phyloP scores from a whole-genome alignment of 495 filamentous ascomycete species.

The Amniculicola lignicola region DNA sequence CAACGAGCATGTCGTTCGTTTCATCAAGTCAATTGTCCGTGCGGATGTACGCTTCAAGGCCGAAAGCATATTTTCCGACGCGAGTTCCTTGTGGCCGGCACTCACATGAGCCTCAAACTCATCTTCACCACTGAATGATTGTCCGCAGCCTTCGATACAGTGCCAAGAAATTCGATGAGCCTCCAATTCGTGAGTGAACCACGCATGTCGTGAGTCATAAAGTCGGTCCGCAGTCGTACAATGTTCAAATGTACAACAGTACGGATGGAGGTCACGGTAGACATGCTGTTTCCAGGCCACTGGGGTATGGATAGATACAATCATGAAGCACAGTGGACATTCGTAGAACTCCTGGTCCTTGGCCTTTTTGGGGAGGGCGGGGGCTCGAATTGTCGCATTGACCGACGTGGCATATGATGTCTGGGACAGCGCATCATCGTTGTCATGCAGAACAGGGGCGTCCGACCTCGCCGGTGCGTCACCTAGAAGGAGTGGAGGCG shows the following conservation, averaged over 20 bases:
- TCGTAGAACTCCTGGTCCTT: constrained; percentile 23
- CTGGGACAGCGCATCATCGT: constrained; percentile 15
- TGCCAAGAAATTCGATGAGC: constrained; percentile 22
- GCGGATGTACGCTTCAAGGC: constrained; percentile 5
- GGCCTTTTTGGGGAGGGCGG: constrained; percentile 24
- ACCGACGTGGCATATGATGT: constrained; percentile 22
- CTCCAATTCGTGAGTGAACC: constrained; percentile 28
- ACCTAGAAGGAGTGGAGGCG: background rate
- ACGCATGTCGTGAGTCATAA: constrained; percentile 23
- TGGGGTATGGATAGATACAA: constrained; percentile 27
- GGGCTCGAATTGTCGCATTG: constrained; percentile 16
- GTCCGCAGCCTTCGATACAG: constrained; percentile 17
- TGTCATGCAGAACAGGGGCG: background rate
- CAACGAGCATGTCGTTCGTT: constrained; percentile 2
- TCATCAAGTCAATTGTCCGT: background rate
- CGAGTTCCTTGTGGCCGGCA: constrained; percentile 4
- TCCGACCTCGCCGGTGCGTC: background rate
- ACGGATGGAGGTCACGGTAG: constrained; percentile 31
- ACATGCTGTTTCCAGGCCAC: constrained; percentile 21
- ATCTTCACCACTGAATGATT: constrained; percentile 2
- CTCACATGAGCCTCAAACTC: constrained; percentile 8
- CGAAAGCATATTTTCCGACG: background rate
- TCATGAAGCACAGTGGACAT: constrained; percentile 31
- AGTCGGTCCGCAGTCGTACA: constrained; percentile 30
- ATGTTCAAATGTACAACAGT: constrained; percentile 20